Conservation (phyloP, 352 stramenopile genomes). For the Plasmopara halstedii region DNA sequence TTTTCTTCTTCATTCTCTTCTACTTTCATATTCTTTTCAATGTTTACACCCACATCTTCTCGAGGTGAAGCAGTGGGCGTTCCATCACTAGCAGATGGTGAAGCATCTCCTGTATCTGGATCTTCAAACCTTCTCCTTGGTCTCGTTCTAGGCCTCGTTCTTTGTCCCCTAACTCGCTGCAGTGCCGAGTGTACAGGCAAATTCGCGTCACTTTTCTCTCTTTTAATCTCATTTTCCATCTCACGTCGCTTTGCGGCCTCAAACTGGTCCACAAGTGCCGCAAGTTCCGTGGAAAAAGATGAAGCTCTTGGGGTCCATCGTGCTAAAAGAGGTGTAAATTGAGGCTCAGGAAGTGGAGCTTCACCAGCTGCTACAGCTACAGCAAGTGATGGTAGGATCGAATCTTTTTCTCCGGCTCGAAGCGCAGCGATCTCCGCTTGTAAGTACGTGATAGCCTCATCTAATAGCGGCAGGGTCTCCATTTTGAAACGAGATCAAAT, state of each 20-base stretch:
- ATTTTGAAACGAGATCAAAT: no score
- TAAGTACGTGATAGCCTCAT: constrained; percentile 49
- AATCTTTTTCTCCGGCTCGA: constrained; percentile 29
- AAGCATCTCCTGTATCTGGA: constrained; percentile 14
- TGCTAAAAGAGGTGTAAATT: constrained; percentile 42
- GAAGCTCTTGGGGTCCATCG: constrained; percentile 30
- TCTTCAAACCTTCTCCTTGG: constrained; percentile 29
- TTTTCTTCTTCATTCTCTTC: background rate
- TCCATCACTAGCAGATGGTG: constrained; percentile 18
- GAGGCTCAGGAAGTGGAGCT: constrained; percentile 31
- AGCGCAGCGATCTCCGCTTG: constrained; percentile 44
- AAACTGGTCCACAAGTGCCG: constrained; percentile 32
- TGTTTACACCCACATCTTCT: background rate
- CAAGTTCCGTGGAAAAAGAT: constrained; percentile 26
- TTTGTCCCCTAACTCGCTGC: constrained; percentile 14
- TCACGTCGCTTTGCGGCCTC: constrained; percentile 26
- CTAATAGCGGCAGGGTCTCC: constrained; percentile 32
- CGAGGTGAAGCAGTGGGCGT: constrained; percentile 16
- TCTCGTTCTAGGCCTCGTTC: constrained; percentile 16
- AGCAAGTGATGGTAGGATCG: constrained; percentile 26
- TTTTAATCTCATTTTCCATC: constrained; percentile 8
- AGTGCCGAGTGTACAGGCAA: constrained; percentile 12
- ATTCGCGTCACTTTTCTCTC: constrained; percentile 6
- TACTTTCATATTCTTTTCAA: background rate
- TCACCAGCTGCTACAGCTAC: constrained; percentile 16